Percentiles rank a stretch among this genome's conserved stretches.
phyloP scores from a whole-genome alignment of 352 stramenopile genomes.

The Pythium dissimile region DNA sequence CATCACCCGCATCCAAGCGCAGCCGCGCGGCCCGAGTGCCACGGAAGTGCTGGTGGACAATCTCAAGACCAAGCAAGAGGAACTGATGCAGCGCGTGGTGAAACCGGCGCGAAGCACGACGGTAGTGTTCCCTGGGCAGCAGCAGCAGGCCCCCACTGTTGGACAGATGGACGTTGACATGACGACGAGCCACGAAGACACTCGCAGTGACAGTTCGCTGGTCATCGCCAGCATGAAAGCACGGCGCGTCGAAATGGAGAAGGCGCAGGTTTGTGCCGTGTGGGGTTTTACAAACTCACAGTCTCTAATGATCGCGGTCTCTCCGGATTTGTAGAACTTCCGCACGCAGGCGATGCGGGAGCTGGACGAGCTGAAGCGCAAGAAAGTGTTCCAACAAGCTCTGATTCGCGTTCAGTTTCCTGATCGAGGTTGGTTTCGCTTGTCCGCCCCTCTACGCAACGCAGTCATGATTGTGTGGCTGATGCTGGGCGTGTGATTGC shows the following conservation, averaged over 20 bases:
- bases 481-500: no score
- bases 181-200: conserved; percentile 14
- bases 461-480: not conserved
- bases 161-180: conserved; percentile 9
- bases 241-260: conserved; percentile 68
- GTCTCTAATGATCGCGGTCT: conserved; percentile 8
- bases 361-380: conserved; percentile 81
- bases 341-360: conserved; percentile 86
- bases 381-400: conserved; percentile 72
- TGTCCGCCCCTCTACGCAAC: no score
- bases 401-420: conserved; percentile 82
- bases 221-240: conserved; percentile 76
- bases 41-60: conserved; percentile 76
- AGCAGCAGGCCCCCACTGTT: conserved; percentile 1
- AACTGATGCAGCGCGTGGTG: conserved; percentile 47
- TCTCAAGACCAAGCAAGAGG: conserved; percentile 75
- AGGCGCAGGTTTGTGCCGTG: conserved; percentile 48
- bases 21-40: conserved; percentile 70
- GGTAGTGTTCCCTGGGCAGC: conserved; percentile 38
- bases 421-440: conserved; percentile 65
- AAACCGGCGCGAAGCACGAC: conserved; percentile 68
- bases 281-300: not conserved
- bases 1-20: conserved; percentile 76
- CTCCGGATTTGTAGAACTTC: conserved; percentile 55
- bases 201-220: conserved; percentile 56